A percentile compares a stretch with the other conserved stretches of the same genome.
Conservation (phyloP, 2,329 filamentous ascomycete species). For the Aspergillus tanneri region DNA sequence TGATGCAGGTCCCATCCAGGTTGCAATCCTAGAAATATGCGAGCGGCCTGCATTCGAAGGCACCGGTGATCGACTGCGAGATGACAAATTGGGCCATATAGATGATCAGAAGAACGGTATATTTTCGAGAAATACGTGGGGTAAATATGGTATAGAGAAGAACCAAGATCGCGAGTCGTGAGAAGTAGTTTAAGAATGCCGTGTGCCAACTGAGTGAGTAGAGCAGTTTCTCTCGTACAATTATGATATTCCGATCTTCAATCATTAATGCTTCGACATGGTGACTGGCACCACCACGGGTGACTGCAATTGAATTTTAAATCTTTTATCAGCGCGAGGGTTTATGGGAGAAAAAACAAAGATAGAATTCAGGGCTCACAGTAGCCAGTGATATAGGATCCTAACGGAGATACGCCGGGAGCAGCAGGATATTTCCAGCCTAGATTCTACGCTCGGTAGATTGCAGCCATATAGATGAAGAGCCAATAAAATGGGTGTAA, state of each 20-base stretch:
- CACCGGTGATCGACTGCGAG: background rate
- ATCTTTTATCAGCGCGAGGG: background rate
- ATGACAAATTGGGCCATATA: background rate
- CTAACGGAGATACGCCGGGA: background rate
- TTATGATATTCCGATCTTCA: background rate
- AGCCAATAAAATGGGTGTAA: background rate
- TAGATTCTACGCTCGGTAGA: background rate
- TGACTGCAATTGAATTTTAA: background rate
- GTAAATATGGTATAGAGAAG: background rate
- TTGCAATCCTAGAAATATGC: background rate
- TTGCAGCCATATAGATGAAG: background rate
- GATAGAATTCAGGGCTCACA: background rate
- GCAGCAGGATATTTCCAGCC: background rate
- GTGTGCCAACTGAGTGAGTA: background rate
- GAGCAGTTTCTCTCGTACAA: background rate
- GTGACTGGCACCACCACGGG: background rate
- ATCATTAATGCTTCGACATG: background rate
- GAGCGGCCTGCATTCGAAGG: background rate
- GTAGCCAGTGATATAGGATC: background rate
- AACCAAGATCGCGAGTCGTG: background rate
- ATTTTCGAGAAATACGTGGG: background rate
- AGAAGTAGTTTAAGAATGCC: slow-evolving; percentile 1
- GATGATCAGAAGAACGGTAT: background rate
- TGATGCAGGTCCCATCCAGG: background rate
- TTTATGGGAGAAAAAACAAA: background rate